Percentiles rank a stretch among this genome's conserved stretches.
Conservation (phyloP, 441 rosid species). For the Biscutella auriculata region DNA sequence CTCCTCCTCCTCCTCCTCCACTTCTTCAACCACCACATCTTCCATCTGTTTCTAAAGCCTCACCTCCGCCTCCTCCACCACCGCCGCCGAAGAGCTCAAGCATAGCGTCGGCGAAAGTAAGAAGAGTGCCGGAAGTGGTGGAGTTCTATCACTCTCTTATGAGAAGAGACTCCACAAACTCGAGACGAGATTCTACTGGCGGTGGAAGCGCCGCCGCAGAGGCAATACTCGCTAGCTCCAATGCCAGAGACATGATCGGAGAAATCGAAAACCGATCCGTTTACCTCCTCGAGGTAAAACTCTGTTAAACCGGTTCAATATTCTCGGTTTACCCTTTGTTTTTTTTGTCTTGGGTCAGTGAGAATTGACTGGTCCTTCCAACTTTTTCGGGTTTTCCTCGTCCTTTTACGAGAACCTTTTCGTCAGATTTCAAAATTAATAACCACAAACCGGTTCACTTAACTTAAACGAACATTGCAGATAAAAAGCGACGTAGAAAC, state of each 20-base stretch:
- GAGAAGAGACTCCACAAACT: conserved; percentile 71
- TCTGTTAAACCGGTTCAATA: conserved; percentile 5
- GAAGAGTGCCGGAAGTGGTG: conserved; percentile 85
- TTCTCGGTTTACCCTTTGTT: conserved; percentile 14
- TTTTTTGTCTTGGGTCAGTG: conserved; percentile 28
- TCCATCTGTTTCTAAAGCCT: conserved; percentile 13
- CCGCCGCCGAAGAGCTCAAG: conserved; percentile 42
- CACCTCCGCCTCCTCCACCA: conserved; percentile 74
- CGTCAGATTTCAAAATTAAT: neutral
- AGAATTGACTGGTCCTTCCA: conserved; percentile 24
- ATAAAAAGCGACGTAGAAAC: conserved; percentile 89
- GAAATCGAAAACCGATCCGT: conserved; percentile 96
- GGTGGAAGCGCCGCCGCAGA: conserved; percentile 36
- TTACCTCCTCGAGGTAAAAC: conserved; percentile 62
- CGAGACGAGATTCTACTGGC: conserved; percentile 52
- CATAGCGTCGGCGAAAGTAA: conserved; percentile 48
- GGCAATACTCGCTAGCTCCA: conserved; percentile 34
- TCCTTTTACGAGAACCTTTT: conserved; percentile 9
- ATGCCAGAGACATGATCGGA: conserved; percentile 91
- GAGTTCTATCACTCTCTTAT: conserved; percentile 94
- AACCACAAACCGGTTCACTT: neutral
- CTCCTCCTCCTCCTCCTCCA: conserved; percentile 20
- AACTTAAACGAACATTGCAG: conserved; percentile 26
- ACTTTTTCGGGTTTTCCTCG: conserved; percentile 21
- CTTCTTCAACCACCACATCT: conserved; percentile 24